Evolutionary conservation across 257 asterid species (phyloP).

Genomic region (Capsicum rhomboideum): DNA sequence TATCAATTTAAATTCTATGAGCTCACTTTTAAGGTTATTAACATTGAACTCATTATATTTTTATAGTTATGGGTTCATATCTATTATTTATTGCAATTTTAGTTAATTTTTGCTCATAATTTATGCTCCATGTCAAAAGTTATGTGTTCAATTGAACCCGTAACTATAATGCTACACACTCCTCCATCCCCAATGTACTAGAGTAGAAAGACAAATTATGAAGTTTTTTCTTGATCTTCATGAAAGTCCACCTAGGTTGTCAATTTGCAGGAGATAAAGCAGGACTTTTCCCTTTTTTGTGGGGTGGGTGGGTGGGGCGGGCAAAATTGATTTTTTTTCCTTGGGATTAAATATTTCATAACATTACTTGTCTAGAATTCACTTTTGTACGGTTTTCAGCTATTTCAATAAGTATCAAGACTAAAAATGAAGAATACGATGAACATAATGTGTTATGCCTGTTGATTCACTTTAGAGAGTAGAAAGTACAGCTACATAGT

Average conservation of each 20-base stretch:
- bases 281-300: neutral
- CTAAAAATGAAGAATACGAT: neutral
- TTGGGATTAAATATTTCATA: neutral
- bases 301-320: neutral
- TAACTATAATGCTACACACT: neutral
- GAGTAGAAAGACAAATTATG: neutral
- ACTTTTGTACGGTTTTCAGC: neutral
- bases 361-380: neutral
- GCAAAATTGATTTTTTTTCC: neutral
- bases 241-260: neutral
- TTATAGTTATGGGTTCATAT: neutral
- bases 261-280: neutral
- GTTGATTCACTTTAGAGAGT: neutral
- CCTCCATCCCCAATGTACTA: neutral
- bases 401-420: neutral
- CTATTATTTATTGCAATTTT: neutral
- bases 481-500: neutral
- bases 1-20: neutral
- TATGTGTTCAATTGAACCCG: neutral
- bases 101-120: neutral
- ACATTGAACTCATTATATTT: neutral
- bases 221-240: neutral
- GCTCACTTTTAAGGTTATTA: neutral
- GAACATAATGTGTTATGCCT: neutral
- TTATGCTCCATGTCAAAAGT: neutral